A percentile compares a stretch with the other conserved stretches of the same genome.
Evolutionary conservation across 306 rosid genomes (phyloP).

Genomic region (Medicago arabica): DNA sequence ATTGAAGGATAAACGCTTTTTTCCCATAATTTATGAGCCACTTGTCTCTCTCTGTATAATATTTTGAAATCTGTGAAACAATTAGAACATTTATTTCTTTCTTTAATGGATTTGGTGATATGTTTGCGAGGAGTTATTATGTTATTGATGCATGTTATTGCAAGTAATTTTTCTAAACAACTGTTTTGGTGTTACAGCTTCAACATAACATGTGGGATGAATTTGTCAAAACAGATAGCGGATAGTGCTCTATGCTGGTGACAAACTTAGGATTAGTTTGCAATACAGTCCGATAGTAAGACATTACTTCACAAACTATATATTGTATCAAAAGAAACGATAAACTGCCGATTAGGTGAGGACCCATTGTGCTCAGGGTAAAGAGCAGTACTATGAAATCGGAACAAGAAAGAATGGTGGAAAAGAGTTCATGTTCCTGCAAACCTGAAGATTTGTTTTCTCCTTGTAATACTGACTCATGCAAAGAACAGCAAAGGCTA

Average conservation of each 20-base stretch:
- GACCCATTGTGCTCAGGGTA: conserved; percentile 37
- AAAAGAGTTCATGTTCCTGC: conserved; percentile 68
- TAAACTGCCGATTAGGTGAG: conserved; percentile 43
- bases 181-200: conserved; percentile 56
- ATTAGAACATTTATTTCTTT: conserved; percentile 1
- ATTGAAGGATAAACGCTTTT: neutral
- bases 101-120: conserved; percentile 14
- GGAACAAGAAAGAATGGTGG: conserved; percentile 53
- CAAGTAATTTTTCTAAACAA: conserved; percentile 24
- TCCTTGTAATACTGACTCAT: conserved; percentile 53
- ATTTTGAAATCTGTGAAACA: neutral
- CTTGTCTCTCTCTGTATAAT: conserved; percentile 1
- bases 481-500: conserved; percentile 53
- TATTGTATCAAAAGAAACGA: conserved; percentile 37
- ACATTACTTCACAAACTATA: conserved; percentile 44
- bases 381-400: conserved; percentile 45
- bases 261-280: conserved; percentile 44
- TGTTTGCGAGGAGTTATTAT: conserved; percentile 4
- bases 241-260: conserved; percentile 61
- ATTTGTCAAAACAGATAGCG: conserved; percentile 58
- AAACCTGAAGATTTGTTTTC: conserved; percentile 55
- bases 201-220: conserved; percentile 63
- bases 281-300: conserved; percentile 44
- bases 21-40: neutral
- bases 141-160: conserved; percentile 23